phyloP scores from a whole-genome alignment of 2,329 filamentous ascomycete genomes.

The Coniochaeta hoffmannii region DNA sequence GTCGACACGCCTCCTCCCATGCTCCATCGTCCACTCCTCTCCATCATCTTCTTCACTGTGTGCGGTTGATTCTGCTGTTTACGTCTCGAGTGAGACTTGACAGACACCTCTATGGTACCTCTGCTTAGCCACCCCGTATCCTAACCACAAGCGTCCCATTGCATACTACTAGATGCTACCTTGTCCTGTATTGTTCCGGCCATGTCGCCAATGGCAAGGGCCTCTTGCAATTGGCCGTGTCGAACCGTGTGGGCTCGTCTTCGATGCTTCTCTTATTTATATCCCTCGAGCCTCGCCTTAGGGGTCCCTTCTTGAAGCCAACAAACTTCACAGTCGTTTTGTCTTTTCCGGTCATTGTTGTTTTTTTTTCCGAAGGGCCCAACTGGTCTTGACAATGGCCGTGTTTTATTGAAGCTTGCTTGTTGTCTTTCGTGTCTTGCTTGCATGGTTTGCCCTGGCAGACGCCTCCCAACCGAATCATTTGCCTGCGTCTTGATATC shows the following conservation, averaged over 20 bases:
- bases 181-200: constrained; percentile 3
- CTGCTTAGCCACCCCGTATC: background rate
- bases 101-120: constrained; percentile 1
- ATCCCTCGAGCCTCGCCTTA: constrained; percentile 34
- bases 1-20: constrained; percentile 6
- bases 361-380: constrained; percentile 19
- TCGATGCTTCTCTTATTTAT: constrained; percentile 27
- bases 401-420: constrained; percentile 29
- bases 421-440: constrained; percentile 13
- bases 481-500: background rate
- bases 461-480: background rate
- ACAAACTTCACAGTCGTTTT: constrained; percentile 11
- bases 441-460: background rate
- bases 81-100: background rate
- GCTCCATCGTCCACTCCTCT: constrained; percentile 10
- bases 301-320: constrained; percentile 7
- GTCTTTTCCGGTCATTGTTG: constrained; percentile 20
- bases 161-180: constrained; percentile 3
- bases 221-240: background rate
- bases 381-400: constrained; percentile 29
- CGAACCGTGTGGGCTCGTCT: background rate
- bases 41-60: constrained; percentile 11
- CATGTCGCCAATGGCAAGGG: background rate
- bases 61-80: constrained; percentile 3
- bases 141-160: constrained; percentile 8